These are phyloP conservation scores for Smithsoniella earleae DNA, from an alignment of 163 green algal species.

Conservation along the genomic window DNA sequence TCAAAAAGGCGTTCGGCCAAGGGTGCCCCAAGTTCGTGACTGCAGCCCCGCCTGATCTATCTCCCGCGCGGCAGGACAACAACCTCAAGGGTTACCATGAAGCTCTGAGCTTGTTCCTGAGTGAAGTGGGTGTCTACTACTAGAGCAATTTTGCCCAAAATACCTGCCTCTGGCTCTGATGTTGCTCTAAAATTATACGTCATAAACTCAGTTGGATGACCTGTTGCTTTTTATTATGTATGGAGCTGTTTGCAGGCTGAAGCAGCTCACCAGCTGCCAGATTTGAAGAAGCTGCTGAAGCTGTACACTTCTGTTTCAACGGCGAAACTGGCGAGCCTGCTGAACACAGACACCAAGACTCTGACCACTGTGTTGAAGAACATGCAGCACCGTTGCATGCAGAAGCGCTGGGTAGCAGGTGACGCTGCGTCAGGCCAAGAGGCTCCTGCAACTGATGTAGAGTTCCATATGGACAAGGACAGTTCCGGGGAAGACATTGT, in stretches of 20 bases:
- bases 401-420: slow-evolving; percentile 43
- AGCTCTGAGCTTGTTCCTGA: slow-evolving; percentile 83
- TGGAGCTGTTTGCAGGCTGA: neutral
- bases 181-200: too few relatives aligned
- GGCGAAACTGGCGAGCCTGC: slow-evolving; percentile 75
- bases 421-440: slow-evolving; percentile 30
- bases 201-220: too few relatives aligned
- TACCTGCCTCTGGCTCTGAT: too few relatives aligned
- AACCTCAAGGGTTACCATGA: slow-evolving; percentile 57
- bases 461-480: slow-evolving; percentile 63
- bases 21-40: slow-evolving; percentile 96
- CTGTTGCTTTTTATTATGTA: neutral
- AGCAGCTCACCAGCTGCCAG: slow-evolving; percentile 52
- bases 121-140: slow-evolving; percentile 70
- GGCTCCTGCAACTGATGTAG: slow-evolving; percentile 50
- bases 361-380: slow-evolving; percentile 51
- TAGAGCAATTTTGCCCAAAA: too few relatives aligned
- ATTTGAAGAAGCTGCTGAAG: slow-evolving; percentile 84
- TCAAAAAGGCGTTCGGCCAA: slow-evolving; percentile 91
- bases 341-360: slow-evolving; percentile 64
- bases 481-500: slow-evolving; percentile 52
- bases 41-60: slow-evolving; percentile 43
- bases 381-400: slow-evolving; percentile 52
- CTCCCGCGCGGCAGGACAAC: neutral
- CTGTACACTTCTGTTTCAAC: slow-evolving; percentile 85